Percentiles rank a stretch among this genome's conserved stretches.
phyloP scores from a whole-genome alignment of 768 basidiomycete species.

The Nidularia pulvinata region DNA sequence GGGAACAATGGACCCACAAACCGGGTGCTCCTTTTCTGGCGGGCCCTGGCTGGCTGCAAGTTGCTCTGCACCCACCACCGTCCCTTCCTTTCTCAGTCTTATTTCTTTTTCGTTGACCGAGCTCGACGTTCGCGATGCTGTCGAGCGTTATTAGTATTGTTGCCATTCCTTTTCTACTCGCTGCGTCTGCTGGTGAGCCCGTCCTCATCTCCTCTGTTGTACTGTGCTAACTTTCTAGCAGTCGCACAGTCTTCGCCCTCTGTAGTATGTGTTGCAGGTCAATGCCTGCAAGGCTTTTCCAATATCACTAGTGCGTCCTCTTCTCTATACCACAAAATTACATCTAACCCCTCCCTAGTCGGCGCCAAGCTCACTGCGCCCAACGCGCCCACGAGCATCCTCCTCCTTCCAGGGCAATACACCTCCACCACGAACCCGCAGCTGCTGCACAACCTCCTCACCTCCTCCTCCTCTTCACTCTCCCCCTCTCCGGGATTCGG shows the following conservation, averaged over 20 bases:
- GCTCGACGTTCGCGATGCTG: slow-evolving; percentile 26
- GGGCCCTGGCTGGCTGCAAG: background rate
- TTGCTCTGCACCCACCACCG: slow-evolving; percentile 13
- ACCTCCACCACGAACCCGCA: slow-evolving; percentile 69
- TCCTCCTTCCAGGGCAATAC: slow-evolving; percentile 80
- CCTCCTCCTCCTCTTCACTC: slow-evolving; percentile 60
- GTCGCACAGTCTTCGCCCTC: slow-evolving; percentile 61
- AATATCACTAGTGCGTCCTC: slow-evolving; percentile 60
- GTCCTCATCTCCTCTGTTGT: background rate
- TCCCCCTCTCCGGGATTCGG: slow-evolving; percentile 64
- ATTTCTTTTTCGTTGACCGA: slow-evolving; percentile 18
- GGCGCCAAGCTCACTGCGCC: slow-evolving; percentile 67
- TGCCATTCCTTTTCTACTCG: slow-evolving; percentile 22
- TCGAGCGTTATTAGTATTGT: slow-evolving; percentile 27
- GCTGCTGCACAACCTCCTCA: slow-evolving; percentile 67
- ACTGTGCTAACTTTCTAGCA: slow-evolving; percentile 14
- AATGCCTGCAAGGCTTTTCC: slow-evolving; percentile 81
- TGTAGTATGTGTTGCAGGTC: slow-evolving; percentile 85
- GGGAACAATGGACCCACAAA: background rate
- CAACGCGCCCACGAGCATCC: slow-evolving; percentile 49
- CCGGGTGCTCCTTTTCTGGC: background rate
- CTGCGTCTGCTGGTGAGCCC: slow-evolving; percentile 34
- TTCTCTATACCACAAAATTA: slow-evolving; percentile 1
- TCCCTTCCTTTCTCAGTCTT: slow-evolving; percentile 4
- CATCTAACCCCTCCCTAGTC: slow-evolving; percentile 38